phyloP scores from a whole-genome alignment of 164 flowering plant species.

The Santalum album region DNA sequence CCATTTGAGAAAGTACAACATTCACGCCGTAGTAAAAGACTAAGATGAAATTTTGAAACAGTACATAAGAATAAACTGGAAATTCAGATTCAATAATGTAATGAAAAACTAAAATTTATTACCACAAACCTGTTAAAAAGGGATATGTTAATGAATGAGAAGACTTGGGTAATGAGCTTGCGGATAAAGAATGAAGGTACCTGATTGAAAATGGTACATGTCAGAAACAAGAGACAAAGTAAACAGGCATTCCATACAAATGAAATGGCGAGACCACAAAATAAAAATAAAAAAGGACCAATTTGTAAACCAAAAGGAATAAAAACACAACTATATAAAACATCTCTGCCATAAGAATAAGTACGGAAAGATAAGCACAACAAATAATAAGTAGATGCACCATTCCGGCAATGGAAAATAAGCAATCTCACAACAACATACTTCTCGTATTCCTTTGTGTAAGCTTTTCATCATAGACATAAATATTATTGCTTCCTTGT shows the following conservation, averaged over 20 bases:
- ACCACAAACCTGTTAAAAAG: conserved; percentile 78
- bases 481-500: no score
- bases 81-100: background rate
- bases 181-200: conserved; percentile 92
- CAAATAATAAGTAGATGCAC: no score
- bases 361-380: no score
- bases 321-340: no score
- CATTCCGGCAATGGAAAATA: no score
- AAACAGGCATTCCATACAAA: no score
- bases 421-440: no score
- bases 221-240: background rate
- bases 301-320: no score
- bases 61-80: background rate
- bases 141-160: conserved; percentile 86
- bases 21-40: conserved; percentile 89
- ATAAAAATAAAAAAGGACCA: background rate
- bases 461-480: no score
- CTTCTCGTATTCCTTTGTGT: no score
- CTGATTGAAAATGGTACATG: conserved; percentile 21
- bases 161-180: conserved; percentile 86
- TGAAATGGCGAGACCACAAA: no score
- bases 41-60: conserved; percentile 16
- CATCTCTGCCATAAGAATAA: no score
- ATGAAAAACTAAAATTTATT: background rate
- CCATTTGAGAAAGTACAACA: conserved; percentile 98